phyloP scores from a whole-genome alignment of 148 eudicot species.

The Selenicereus undatus region DNA sequence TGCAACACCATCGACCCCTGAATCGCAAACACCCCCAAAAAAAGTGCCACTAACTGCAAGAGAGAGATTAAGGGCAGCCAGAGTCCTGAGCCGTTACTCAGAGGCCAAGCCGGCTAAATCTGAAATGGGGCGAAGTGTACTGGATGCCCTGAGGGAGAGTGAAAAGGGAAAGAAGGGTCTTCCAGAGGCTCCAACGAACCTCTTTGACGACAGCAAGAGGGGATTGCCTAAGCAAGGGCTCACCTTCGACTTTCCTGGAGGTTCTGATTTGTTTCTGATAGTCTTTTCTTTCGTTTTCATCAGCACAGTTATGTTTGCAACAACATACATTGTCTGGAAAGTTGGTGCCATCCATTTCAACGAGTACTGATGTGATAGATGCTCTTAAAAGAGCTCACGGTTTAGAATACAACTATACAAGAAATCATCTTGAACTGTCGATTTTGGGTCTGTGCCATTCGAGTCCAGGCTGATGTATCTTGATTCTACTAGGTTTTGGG shows the following conservation, averaged over 20 bases:
- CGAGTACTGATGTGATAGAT: slow-evolving; percentile 38
- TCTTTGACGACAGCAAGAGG: slow-evolving; percentile 81
- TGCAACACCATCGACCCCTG: slow-evolving; percentile 22
- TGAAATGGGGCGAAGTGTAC: slow-evolving; percentile 61
- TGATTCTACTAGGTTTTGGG: background rate
- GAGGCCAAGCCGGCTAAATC: slow-evolving; percentile 58
- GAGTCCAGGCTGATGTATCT: background rate
- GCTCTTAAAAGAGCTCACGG: background rate
- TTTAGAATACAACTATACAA: too few species aligned
- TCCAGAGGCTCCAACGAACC: slow-evolving; percentile 90
- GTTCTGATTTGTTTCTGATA: slow-evolving; percentile 57
- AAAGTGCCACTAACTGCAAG: slow-evolving; percentile 70
- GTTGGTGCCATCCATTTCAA: slow-evolving; percentile 94
- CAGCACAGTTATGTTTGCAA: slow-evolving; percentile 83
- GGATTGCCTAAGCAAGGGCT: slow-evolving; percentile 83
- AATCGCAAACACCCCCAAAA: slow-evolving; percentile 30
- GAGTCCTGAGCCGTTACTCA: slow-evolving; percentile 74
- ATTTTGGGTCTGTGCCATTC: background rate
- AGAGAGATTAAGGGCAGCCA: slow-evolving; percentile 87
- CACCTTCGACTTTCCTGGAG: slow-evolving; percentile 79
- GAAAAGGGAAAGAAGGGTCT: slow-evolving; percentile 85
- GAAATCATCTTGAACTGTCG: background rate
- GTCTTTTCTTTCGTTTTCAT: slow-evolving; percentile 64
- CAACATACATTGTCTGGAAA: slow-evolving; percentile 91
- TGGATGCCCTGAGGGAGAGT: slow-evolving; percentile 73